These are phyloP conservation scores for Trichodelitschia bisporula DNA, from an alignment of 495 filamentous ascomycete genomes.

Conservation along the genomic window DNA sequence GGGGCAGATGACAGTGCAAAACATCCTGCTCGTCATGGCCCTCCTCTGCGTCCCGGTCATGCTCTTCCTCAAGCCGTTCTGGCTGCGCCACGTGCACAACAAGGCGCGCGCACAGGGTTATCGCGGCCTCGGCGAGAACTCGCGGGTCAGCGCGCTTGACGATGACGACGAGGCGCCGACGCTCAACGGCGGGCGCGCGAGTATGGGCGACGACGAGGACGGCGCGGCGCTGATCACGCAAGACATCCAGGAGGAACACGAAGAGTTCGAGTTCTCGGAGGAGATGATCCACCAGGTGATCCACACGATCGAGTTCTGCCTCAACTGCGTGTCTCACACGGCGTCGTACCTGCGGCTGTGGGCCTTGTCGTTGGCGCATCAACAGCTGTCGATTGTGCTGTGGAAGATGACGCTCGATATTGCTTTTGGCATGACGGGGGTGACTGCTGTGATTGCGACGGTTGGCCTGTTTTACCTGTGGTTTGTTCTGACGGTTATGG, in stretches of 20 bases:
- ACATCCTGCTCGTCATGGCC: conserved; percentile 59
- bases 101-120: conserved; percentile 67
- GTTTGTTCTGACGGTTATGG: conserved; percentile 61
- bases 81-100: conserved; percentile 81
- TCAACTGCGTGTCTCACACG: conserved; percentile 97
- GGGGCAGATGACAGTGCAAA: conserved; percentile 52
- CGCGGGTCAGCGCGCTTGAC: conserved; percentile 63
- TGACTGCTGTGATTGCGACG: conserved; percentile 49
- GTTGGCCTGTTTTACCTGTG: conserved; percentile 63
- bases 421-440: conserved; percentile 40
- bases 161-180: conserved; percentile 35
- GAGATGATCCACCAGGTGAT: conserved; percentile 98
- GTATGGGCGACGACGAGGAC: conserved; percentile 58
- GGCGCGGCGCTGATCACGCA: conserved; percentile 81
- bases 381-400: conserved; percentile 86
- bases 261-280: conserved; percentile 90
- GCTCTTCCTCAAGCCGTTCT: conserved; percentile 87
- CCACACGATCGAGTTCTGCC: conserved; percentile 97
- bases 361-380: conserved; percentile 91
- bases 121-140: conserved; percentile 70
- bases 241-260: conserved; percentile 57
- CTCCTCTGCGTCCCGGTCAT: conserved; percentile 70
- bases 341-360: conserved; percentile 97
- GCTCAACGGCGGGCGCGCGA: conserved; percentile 37
- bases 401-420: conserved; percentile 85